Conservation (phyloP, 176 grass and related monocot genomes). For the bread wheat (Triticum aestivum) region IWGSC_CS_RefSeq_v2.1 NC_057798.1:797042311-797042810, state of each 20-base stretch:
- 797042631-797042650: background rate
- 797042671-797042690: background rate
- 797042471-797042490: background rate
- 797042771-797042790: background rate
- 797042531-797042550: too few species aligned
- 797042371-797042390: background rate
- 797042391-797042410: background rate
- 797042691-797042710: background rate
- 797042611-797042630: background rate
- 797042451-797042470: background rate
- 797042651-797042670: slow-evolving; percentile 6
- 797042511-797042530: background rate
- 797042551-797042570: background rate
- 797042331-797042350: background rate
- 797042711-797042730: background rate
- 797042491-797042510: background rate
- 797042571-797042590: background rate
- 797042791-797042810: background rate
- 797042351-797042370: background rate
- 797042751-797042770: too few species aligned
- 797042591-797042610: background rate
- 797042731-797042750: background rate
- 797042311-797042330: background rate
- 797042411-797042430: background rate
- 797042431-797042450: background rate